Evolutionary conservation across 2,329 filamentous ascomycete species (phyloP), one percentile per base, ranked within the genome.

Genomic region (Ambrosiella xylebori): DNA sequence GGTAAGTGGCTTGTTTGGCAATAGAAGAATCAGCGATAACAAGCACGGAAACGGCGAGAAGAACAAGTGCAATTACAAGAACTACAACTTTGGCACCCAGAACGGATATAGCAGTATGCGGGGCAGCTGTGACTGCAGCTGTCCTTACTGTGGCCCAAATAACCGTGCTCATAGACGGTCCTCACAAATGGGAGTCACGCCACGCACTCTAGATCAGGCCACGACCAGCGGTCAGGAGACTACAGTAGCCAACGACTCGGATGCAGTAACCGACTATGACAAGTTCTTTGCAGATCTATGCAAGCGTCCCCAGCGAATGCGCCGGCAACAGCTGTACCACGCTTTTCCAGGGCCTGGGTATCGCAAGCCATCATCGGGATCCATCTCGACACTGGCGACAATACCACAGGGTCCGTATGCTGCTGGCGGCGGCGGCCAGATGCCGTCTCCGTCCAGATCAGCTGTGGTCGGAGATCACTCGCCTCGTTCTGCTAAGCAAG

Each of bases 1-100:
- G 75, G 80, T 82, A 68, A 76, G 78, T 71, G 27, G 56, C 45
- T 39, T 38, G 7, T 39, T 12, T 27, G 39, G 39, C 19, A 40
- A 39, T n/a, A 51, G 9, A 8, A 17, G 17, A 15, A 41, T 9
- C 38, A n/a, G 53, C 7, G 5, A 15, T 27, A 52, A 27, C 37
- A 44, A 44, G 38, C 19, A 13, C 13, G 47, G 17, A 13, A 35
- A 6, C 62, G 61, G 61, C 56, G 62, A 58, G 59, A 49, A 55
- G 50, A 19, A 37, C 59, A 61, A 57, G 54, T 27, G 27, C 27
- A 27, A 4, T 27, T 27, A 27, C 27, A 27, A 27, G 27, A 27
- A 27, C 27, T 27, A 27, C 27, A 27, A 27, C 27, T 27, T 27
- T 5, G 27, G 27, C 27, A 27, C 27, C 27, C 27, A 5, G 27